phyloP scores from a whole-genome alignment of 139 green algal genomes.

The Micromonas pusilla region DNA sequence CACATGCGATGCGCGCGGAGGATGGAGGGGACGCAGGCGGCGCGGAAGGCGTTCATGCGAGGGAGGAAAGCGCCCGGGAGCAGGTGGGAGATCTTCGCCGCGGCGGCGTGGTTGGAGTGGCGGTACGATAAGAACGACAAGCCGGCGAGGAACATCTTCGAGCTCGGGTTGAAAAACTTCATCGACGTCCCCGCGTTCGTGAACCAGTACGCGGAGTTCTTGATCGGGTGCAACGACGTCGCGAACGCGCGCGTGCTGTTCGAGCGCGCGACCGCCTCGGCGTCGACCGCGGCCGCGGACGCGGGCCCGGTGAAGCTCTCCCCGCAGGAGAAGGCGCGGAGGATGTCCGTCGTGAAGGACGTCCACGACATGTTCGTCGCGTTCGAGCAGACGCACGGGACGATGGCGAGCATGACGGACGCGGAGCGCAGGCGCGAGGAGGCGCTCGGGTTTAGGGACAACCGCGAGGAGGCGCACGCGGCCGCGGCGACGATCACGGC shows the following conservation, averaged over 20 bases:
- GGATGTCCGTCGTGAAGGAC: background rate
- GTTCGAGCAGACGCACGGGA: conserved; percentile 8
- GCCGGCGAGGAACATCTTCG: conserved; percentile 33
- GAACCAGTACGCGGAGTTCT: conserved; percentile 15
- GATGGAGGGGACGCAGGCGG: conserved; percentile 7
- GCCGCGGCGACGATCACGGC: background rate
- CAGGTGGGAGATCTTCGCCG: conserved; percentile 26
- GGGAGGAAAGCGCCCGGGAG: conserved; percentile 19
- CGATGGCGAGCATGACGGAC: background rate
- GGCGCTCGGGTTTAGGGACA: background rate
- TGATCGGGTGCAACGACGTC: conserved; percentile 15
- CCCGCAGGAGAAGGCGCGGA: background rate
- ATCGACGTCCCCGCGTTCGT: conserved; percentile 20
- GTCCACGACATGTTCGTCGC: conserved; percentile 5
- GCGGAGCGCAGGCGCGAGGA: background rate
- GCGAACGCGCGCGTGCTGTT: conserved; percentile 22
- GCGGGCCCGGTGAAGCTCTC: too few relatives aligned
- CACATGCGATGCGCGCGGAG: conserved; percentile 28
- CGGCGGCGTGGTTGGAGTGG: conserved; percentile 32
- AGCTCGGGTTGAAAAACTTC: conserved; percentile 31
- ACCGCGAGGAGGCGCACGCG: background rate
- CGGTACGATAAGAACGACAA: conserved; percentile 28
- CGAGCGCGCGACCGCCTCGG: conserved; percentile 8
- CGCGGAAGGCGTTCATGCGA: conserved; percentile 33
- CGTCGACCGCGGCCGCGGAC: background rate